Conservation (phyloP, 2,329 filamentous ascomycete species). For the Chrysosporium queenslandicum region DNA sequence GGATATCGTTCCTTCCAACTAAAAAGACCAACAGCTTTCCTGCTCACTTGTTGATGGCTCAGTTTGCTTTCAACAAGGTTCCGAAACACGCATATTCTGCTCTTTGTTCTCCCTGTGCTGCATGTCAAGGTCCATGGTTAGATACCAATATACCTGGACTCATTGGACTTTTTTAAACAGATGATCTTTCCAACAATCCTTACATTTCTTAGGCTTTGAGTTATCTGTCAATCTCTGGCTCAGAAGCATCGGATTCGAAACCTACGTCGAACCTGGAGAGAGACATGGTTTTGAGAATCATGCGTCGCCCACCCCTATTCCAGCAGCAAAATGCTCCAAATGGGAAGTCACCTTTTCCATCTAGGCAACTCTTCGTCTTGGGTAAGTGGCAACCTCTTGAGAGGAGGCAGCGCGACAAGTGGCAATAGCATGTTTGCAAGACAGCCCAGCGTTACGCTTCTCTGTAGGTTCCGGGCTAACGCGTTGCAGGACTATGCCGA, state of each 20-base stretch:
- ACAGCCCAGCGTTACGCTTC: background rate
- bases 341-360: constrained; percentile 44
- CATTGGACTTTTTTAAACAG: too few relatives aligned
- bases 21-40: background rate
- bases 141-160: background rate
- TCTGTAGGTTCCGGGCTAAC: constrained; percentile 14
- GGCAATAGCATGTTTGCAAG: background rate
- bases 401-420: background rate
- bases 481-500: constrained; percentile 63
- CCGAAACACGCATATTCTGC: background rate
- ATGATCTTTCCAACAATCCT: too few relatives aligned
- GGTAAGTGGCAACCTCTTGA: constrained; percentile 32
- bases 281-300: background rate
- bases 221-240: background rate
- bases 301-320: constrained; percentile 1
- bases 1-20: background rate
- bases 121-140: background rate
- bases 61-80: background rate
- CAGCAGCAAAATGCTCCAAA: constrained; percentile 14
- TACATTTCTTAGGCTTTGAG: background rate
- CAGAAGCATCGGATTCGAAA: background rate
- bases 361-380: constrained; percentile 48
- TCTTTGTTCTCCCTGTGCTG: background rate
- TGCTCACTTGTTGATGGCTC: background rate
- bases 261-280: background rate